Evolutionary conservation across 805 yeast species (phyloP), one percentile per base, ranked within the genome.

Genomic region (Saccharomycopsis synnaedendra): DNA sequence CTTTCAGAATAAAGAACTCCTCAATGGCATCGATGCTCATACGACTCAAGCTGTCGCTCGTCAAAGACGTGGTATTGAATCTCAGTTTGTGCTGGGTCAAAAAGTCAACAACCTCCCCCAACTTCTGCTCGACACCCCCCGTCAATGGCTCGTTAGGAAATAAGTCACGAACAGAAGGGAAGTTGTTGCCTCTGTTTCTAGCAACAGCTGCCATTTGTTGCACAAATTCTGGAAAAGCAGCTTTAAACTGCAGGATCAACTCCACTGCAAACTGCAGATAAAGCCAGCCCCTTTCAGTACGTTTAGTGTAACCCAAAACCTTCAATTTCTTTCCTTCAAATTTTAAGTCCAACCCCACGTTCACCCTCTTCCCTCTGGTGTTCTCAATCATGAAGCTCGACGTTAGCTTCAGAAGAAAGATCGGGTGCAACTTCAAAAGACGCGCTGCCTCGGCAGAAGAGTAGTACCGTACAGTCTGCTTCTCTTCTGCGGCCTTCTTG

Each of bases 261-360:
- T 74, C 70, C 38, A 84, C 64, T 0, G 97, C 94, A 56, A 82
- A 66, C 6, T 77, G 79, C 54, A 94, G 84, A 63, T 70, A 93
- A 56, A 80, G 87, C 98, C 98, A 93, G 28, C 78, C 80, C 44
- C 71, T 70, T 30, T 69, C 74, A 39, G 64, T 68, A 58, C 80
- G 78, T 50, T 80, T 74, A 1, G 96, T 79, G 66, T 79, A 90
- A 4, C 97, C 98, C 53, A 89, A 70, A 3, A 86, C 97, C 64
- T 90, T 90, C 57, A 76, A 74, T 56, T 87, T 77, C 51, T 77
- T 76, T 28, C 76, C 76, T 55, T 89, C 96, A 63, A 81, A 84
- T 64, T 89, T 89, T 62, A 93, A 70, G 49, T 82, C 85, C 54
- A 93, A 68, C 27, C 97, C 97, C 57, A 93, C 69, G 59, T 89